Percentiles rank a stretch among this genome's conserved stretches.
These are phyloP conservation scores for Cronartium quercuum DNA, from an alignment of 1,284 basidiomycete genomes.

Conservation along the genomic window DNA sequence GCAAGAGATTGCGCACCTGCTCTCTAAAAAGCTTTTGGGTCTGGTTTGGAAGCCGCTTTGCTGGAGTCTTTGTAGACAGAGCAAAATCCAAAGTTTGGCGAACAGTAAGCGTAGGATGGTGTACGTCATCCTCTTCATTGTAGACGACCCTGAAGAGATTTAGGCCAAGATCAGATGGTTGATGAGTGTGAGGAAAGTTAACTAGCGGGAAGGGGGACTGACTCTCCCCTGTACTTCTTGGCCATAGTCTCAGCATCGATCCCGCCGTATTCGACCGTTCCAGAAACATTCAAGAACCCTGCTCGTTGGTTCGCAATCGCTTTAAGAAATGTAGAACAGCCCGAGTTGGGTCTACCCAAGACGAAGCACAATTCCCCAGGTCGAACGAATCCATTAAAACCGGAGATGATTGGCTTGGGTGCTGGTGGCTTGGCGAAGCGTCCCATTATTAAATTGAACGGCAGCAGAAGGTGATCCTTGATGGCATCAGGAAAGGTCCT, in stretches of 20 bases:
- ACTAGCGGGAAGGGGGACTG: not conserved
- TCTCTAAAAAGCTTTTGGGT: constrained; percentile 55
- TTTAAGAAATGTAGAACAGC: constrained; percentile 69
- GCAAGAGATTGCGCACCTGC: constrained; percentile 55
- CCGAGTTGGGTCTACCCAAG: constrained; percentile 73
- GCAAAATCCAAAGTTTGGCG: constrained; percentile 62
- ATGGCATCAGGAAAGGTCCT: not conserved
- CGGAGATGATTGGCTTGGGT: not conserved
- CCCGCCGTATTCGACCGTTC: constrained; percentile 63
- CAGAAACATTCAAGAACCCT: constrained; percentile 60
- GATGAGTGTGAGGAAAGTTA: not conserved
- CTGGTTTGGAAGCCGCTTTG: constrained; percentile 52
- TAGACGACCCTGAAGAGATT: constrained; percentile 58
- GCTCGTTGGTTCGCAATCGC: constrained; percentile 62
- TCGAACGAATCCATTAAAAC: not conserved
- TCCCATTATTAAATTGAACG: not conserved
- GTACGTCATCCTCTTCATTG: constrained; percentile 65
- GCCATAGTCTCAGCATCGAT: constrained; percentile 48
- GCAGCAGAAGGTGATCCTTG: not conserved
- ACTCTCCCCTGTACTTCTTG: constrained; percentile 35
- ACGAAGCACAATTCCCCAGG: constrained; percentile 63
- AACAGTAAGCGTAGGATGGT: constrained; percentile 69
- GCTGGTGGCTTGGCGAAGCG: not conserved
- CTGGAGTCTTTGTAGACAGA: constrained; percentile 59
- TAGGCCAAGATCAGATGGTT: not conserved